Evolutionary conservation across 208 protist genomes (phyloP), one percentile per base, ranked within the genome.

Genomic region (Tritrichomonas foetus): DNA sequence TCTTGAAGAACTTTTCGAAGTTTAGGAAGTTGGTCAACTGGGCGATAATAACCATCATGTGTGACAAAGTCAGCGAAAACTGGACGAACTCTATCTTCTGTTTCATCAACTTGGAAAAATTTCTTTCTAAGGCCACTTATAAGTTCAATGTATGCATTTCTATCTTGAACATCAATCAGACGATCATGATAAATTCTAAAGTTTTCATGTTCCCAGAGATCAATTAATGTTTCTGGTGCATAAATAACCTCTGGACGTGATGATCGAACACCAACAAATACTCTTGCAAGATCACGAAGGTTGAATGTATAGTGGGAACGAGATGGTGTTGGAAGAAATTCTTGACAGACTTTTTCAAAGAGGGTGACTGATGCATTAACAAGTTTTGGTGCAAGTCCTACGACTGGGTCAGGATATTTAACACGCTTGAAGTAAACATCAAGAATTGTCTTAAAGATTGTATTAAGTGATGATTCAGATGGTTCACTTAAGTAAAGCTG

Each of bases 231-330:
- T 27, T 96, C 22, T 82, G 97, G 96, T 30, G 74, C 41, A 33
- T 72, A 57, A 39, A 93, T 33, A 50, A 50, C 36, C 41, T 72
- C 55, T 47, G 89, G 89, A 36, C 39, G 50, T 33, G 75, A 93
- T 74, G 94, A 75, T 57, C 94, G 47, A 39, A 93, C 53, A 36
- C 69, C 49, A 44, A 33, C 33, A 44, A 94, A 80, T 16, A 99
- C 97, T 96, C 98, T 98, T 41, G 97, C 97, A 9, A 99, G 94
- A 94, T 99, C 98, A 93, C 98, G 97, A 16, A 99, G 95, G 94
- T 99, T 99, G 96, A 99, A 99, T 1, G 98, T 98, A 96, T 99
- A 99, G 95, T 99, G 98, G 74, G 98, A 96, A 93, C 98, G 99
- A 47, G 96, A 95, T n/a, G 98, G 98, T 49, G 97, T 98, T 64